A percentile compares a stretch with the other conserved stretches of the same genome.
Conservation (phyloP, 495 filamentous ascomycete species). For the Poronia punctata region DNA sequence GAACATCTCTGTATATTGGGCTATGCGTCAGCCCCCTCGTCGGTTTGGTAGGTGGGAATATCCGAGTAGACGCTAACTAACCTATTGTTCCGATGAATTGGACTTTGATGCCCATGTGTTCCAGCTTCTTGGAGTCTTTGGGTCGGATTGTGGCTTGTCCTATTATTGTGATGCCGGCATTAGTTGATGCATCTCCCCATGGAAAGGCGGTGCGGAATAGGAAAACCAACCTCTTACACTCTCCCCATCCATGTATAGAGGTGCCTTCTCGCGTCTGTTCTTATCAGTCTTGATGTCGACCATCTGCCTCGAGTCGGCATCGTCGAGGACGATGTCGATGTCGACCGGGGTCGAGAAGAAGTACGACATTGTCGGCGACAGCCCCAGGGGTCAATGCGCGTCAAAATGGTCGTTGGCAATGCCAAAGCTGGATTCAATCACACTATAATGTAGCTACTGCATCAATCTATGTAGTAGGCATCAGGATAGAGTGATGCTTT, state of each 20-base stretch:
- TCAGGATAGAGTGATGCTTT: too few species aligned
- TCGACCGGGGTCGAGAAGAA: slow-evolving; percentile 98
- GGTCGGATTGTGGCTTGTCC: slow-evolving; percentile 89
- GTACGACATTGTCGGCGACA: slow-evolving; percentile 70
- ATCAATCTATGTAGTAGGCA: too few species aligned
- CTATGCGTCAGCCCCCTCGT: slow-evolving; percentile 1
- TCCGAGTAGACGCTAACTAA: slow-evolving; percentile 27
- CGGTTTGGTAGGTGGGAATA: background rate
- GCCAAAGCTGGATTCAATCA: background rate
- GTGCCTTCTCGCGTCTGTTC: slow-evolving; percentile 90
- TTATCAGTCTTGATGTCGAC: slow-evolving; percentile 98
- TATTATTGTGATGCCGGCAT: background rate
- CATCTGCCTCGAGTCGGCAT: slow-evolving; percentile 85
- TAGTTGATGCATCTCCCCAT: background rate
- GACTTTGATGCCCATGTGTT: slow-evolving; percentile 99
- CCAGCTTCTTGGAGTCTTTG: slow-evolving; percentile 96
- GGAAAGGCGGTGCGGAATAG: background rate
- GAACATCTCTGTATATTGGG: slow-evolving; percentile 69
- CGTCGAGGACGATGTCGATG: slow-evolving; percentile 96
- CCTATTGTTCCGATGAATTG: slow-evolving; percentile 99
- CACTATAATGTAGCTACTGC: too few species aligned
- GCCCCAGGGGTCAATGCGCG: background rate
- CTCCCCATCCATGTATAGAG: slow-evolving; percentile 96
- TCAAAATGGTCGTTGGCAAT: background rate
- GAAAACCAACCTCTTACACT: slow-evolving; percentile 61